Conservation (phyloP, 768 basidiomycete genomes). For the Hemileccinum rubropunctum region DNA sequence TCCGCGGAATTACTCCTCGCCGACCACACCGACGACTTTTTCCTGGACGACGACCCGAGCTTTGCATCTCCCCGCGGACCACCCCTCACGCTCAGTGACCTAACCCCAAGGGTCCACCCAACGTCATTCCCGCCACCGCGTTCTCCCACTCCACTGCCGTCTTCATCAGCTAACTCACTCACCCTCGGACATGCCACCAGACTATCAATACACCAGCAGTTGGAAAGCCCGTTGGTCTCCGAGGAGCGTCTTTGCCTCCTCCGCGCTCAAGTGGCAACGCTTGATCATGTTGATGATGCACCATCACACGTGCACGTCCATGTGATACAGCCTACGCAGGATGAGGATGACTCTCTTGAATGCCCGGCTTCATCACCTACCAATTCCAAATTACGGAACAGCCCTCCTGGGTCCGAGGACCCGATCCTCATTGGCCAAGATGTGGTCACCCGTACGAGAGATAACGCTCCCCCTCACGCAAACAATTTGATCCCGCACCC, state of each 20-base stretch:
- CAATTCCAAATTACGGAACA: background rate
- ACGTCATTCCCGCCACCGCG: too few relatives aligned
- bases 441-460: background rate
- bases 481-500: background rate
- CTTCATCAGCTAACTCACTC: conserved; percentile 1
- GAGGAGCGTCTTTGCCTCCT: conserved; percentile 26
- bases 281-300: conserved; percentile 9
- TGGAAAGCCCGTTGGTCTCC: conserved; percentile 19
- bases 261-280: conserved; percentile 15
- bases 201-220: background rate
- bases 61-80: conserved; percentile 23
- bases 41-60: conserved; percentile 36
- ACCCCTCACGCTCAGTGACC: conserved; percentile 37
- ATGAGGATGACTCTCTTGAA: background rate
- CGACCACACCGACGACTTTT: conserved; percentile 38
- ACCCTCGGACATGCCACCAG: conserved; percentile 13
- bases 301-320: conserved; percentile 4
- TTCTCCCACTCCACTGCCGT: conserved; percentile 12
- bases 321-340: background rate
- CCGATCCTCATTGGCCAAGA: background rate
- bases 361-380: background rate
- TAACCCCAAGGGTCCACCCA: conserved; percentile 36
- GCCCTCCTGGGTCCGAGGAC: conserved; percentile 1
- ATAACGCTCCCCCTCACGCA: background rate
- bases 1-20: conserved; percentile 35